A percentile compares a stretch with the other conserved stretches of the same genome.
Evolutionary conservation across 768 basidiomycete species (phyloP).

Genomic region (Boletus huronensis): DNA sequence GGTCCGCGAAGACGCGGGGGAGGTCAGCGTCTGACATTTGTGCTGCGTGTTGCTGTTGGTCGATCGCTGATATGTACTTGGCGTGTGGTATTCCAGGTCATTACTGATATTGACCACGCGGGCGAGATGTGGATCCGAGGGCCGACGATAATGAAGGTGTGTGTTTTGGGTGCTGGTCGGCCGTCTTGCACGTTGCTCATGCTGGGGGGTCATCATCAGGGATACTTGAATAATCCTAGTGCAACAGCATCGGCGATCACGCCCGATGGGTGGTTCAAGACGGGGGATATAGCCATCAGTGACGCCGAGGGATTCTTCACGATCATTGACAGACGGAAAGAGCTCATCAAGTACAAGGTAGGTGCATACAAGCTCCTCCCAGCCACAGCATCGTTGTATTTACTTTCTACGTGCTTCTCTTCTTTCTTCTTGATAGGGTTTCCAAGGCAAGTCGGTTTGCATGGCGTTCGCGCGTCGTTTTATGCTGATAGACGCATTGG

Average conservation of each 20-base stretch:
- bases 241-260: constrained; percentile 73
- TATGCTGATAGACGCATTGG: neutral
- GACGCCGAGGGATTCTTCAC: constrained; percentile 70
- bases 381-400: neutral
- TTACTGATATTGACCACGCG: constrained; percentile 36
- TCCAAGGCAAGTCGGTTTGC: constrained; percentile 52
- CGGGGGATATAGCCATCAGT: constrained; percentile 72
- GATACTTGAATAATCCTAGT: constrained; percentile 68
- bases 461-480: neutral
- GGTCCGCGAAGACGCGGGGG: constrained; percentile 59
- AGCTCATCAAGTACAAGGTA: constrained; percentile 74
- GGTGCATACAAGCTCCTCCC: neutral
- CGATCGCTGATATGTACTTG: neutral
- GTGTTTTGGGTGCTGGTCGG: neutral
- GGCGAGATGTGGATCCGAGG: constrained; percentile 86
- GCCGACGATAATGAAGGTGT: constrained; percentile 76
- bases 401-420: neutral
- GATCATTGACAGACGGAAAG: constrained; percentile 73
- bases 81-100: constrained; percentile 10
- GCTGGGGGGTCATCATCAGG: constrained; percentile 35
- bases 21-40: constrained; percentile 17
- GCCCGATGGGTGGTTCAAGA: constrained; percentile 80
- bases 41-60: no score
- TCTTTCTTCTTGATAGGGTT: constrained; percentile 44
- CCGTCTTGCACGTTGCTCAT: neutral